A percentile compares a stretch with the other conserved stretches of the same genome.
Conservation (phyloP, 1,284 basidiomycete species). For the Ustilago nuda region DNA sequence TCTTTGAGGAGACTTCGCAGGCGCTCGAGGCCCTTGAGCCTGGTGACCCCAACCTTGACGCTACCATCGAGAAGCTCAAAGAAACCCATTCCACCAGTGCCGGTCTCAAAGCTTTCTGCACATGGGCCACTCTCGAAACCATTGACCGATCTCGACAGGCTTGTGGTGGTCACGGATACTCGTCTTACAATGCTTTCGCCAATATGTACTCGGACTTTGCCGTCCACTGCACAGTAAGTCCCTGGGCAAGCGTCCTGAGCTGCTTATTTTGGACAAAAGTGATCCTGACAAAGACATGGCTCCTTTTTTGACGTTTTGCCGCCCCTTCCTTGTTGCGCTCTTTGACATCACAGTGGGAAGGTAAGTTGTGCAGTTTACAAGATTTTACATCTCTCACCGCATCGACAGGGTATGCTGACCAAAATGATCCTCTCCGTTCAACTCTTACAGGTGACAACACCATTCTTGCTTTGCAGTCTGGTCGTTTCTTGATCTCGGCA, state of each 20-base stretch:
- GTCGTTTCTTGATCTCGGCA: slow-evolving; percentile 72
- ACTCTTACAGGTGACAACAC: slow-evolving; percentile 71
- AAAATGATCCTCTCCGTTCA: background rate
- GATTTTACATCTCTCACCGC: background rate
- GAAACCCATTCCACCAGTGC: slow-evolving; percentile 75
- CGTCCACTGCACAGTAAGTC: slow-evolving; percentile 67
- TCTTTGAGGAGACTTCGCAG: slow-evolving; percentile 71
- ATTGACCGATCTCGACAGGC: slow-evolving; percentile 74
- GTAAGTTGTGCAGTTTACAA: background rate
- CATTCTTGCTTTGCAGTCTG: slow-evolving; percentile 73
- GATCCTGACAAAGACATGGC: background rate
- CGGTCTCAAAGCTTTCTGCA: slow-evolving; percentile 75
- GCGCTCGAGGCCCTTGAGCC: slow-evolving; percentile 73
- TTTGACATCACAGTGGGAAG: slow-evolving; percentile 12
- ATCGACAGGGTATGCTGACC: background rate
- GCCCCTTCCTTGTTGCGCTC: background rate
- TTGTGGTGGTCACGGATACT: slow-evolving; percentile 75
- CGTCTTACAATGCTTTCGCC: slow-evolving; percentile 74
- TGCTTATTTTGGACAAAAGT: too few species aligned
- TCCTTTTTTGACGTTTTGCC: background rate
- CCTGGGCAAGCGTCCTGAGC: background rate
- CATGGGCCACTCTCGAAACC: slow-evolving; percentile 74
- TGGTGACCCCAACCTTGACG: slow-evolving; percentile 66
- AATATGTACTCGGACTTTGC: slow-evolving; percentile 73
- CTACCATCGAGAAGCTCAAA: slow-evolving; percentile 72